These are phyloP conservation scores for Saxispiralis lemnorum DNA, from an alignment of 495 filamentous ascomycete species.

Conservation along the genomic window DNA sequence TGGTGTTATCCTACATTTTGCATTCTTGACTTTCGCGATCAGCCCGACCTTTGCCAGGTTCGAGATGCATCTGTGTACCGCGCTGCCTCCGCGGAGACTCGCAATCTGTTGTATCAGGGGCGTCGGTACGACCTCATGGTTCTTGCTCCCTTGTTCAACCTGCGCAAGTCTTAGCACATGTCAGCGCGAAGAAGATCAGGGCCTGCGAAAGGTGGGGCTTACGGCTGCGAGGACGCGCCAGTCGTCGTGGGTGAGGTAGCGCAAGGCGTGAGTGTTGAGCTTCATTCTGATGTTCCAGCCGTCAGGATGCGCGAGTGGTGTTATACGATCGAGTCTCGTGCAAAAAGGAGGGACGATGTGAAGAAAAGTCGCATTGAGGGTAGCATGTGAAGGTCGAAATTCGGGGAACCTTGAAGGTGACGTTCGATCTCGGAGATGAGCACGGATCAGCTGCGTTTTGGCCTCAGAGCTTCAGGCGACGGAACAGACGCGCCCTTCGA, in stretches of 20 bases:
- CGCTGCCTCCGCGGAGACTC: constrained; percentile 60
- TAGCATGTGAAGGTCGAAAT: no score
- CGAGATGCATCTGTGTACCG: constrained; percentile 77
- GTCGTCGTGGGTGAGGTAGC: constrained; percentile 80
- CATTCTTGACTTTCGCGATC: constrained; percentile 84
- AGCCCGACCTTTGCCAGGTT: constrained; percentile 80
- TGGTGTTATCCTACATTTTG: constrained; percentile 46
- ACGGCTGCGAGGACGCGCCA: constrained; percentile 90
- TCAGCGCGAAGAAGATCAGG: constrained; percentile 23
- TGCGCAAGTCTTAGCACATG: constrained; percentile 23
- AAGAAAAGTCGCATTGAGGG: not conserved
- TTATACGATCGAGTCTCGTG: no score
- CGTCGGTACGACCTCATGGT: constrained; percentile 92
- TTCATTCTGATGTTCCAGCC: constrained; percentile 60
- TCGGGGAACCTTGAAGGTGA: no score
- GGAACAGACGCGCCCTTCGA: no score
- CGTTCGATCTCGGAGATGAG: no score
- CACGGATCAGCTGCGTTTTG: no score
- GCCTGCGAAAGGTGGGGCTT: constrained; percentile 20
- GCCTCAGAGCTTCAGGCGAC: no score
- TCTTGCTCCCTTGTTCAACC: constrained; percentile 85
- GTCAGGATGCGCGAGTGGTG: no score
- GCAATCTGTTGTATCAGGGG: constrained; percentile 70
- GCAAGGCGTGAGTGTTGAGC: constrained; percentile 77
- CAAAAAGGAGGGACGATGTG: no score